Evolutionary conservation across 495 filamentous ascomycete genomes (phyloP), one percentile per base, ranked within the genome.

Genomic region (Aspergillus haitiensis): DNA sequence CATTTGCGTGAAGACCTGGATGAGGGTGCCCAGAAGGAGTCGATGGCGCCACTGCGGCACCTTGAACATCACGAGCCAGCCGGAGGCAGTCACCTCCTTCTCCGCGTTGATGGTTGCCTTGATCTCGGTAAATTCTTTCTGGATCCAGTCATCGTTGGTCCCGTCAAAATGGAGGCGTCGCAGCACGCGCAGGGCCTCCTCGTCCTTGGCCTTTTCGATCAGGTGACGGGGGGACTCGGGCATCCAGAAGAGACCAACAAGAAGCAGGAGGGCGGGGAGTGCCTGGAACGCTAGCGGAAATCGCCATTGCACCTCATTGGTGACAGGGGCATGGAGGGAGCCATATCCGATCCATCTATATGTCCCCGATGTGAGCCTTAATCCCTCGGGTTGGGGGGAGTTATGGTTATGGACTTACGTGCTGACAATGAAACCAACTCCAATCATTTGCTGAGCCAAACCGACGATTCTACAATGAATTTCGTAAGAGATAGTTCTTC

Each of bases 391-490:
- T n/a, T 37, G 13, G 6, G 12, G 55, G 9, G 16, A 46, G 16
- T 15, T 2, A 16, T 15, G 18, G 4, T n/a, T 2, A 16, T 12
- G 16, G 31, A 53, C 68, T 59, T 74, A 73, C 65, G 70, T 77
- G 64, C 79, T 78, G 40, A 84, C 73, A 64, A 83, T 82, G 65
- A 77, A 82, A 11, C 78, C 80, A 40, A 81, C 72, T 39, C 82
- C 80, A 58, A 85, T 84, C 76, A 87, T 84, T 64, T 85, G 82
- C 61, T 86, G 84, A 32, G 82, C 76, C 36, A 84, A 65, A 12
- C 82, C 84, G 48, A 84, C 80, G 49, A 86, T 80, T 32, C 83
- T 70, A 18, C 6, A 21, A 15, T 7, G 15, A 21, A 18, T 15
- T 47, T 47, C 21, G 44, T 10, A 16, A 46, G n/a, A 16, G 3